A percentile compares a stretch with the other conserved stretches of the same genome.
Evolutionary conservation across 1,284 basidiomycete species (phyloP).

Genomic region (Trichosporon sp.): DNA sequence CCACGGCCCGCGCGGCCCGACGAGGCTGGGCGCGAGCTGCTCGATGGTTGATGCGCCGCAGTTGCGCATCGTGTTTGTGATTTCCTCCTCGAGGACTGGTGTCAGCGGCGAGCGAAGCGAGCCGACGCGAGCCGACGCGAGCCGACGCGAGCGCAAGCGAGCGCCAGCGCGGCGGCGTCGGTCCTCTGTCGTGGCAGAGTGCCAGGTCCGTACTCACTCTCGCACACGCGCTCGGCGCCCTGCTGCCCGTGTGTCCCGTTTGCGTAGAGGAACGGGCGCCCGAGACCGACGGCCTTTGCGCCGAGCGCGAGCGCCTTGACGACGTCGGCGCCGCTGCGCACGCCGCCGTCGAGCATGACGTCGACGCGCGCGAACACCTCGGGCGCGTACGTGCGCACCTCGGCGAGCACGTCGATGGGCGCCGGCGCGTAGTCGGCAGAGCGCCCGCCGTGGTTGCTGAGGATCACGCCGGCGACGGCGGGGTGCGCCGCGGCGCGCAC

Average conservation of each 20-base stretch:
- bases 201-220: no score
- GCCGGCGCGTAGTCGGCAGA: conserved; percentile 49
- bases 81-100: conserved; percentile 53
- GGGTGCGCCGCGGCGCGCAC: conserved; percentile 51
- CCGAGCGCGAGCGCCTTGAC: conserved; percentile 58
- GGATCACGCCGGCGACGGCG: conserved; percentile 54
- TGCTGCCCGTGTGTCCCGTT: conserved; percentile 55
- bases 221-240: conserved; percentile 52
- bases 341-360: conserved; percentile 57
- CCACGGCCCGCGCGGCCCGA: conserved; percentile 51
- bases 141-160: no score
- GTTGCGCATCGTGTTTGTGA: conserved; percentile 54
- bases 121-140: neutral
- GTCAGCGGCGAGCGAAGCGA: conserved; percentile 12
- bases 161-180: no score
- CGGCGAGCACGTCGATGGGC: conserved; percentile 51
- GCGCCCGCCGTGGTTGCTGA: conserved; percentile 31
- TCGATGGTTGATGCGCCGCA: conserved; percentile 52
- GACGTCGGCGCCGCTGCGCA: conserved; percentile 55
- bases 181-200: no score
- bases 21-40: conserved; percentile 75
- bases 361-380: conserved; percentile 54
- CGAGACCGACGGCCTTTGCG: conserved; percentile 57
- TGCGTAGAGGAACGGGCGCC: conserved; percentile 55
- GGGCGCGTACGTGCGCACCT: conserved; percentile 51